phyloP scores from a whole-genome alignment of 306 rosid species.

The Vicia sativa region DNA sequence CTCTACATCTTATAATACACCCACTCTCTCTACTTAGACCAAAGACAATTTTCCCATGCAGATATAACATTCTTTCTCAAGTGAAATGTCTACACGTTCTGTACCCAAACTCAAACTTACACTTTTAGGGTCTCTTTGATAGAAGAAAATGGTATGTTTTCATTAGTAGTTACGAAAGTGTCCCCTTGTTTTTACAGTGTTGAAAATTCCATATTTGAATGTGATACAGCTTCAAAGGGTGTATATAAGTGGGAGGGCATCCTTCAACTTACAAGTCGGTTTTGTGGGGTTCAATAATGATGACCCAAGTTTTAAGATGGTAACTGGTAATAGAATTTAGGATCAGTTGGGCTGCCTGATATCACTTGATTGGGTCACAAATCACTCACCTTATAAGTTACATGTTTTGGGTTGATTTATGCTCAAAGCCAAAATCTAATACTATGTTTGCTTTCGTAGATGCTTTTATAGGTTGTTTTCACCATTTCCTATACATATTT shows the following conservation, averaged over 20 bases:
- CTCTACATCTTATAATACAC: constrained; percentile 12
- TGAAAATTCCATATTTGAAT: background rate
- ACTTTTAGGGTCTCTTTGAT: constrained; percentile 1
- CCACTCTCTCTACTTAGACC: constrained; percentile 8
- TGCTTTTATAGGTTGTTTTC: background rate
- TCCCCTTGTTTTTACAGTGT: background rate
- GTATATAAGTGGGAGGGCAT: background rate
- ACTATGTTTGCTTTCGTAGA: background rate
- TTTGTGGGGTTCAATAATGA: background rate
- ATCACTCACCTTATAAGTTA: background rate
- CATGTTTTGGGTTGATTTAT: background rate
- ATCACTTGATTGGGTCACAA: background rate
- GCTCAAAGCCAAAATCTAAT: background rate
- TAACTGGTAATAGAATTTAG: background rate
- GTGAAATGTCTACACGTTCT: background rate
- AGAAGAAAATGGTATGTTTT: background rate
- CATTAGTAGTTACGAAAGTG: background rate
- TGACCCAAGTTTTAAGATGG: background rate
- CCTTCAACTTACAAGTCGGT: background rate
- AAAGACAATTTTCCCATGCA: constrained; percentile 3
- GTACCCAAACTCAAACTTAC: constrained; percentile 14
- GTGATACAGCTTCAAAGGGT: background rate
- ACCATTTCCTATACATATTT: background rate
- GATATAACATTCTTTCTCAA: constrained; percentile 1
- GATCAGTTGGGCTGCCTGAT: background rate